phyloP scores from a whole-genome alignment of 2,329 filamentous ascomycete genomes.

The Hypoxylon sp. region DNA sequence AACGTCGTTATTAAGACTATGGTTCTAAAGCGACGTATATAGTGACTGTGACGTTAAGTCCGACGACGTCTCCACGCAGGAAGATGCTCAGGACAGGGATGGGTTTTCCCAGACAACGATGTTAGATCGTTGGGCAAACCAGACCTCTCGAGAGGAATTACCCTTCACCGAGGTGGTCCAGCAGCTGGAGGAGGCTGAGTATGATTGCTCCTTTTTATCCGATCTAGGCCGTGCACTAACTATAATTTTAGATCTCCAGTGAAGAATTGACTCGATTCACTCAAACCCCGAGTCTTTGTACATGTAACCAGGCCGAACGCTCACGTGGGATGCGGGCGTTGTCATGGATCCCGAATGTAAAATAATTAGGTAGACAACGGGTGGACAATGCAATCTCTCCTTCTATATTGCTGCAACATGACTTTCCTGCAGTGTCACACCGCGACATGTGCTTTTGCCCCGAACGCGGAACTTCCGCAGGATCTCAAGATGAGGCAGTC shows the following conservation, averaged over 20 bases:
- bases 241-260: slow-evolving; percentile 35
- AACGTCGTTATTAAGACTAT: slow-evolving; percentile 10
- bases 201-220: slow-evolving; percentile 24
- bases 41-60: slow-evolving; percentile 30
- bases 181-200: slow-evolving; percentile 44
- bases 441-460: slow-evolving; percentile 31
- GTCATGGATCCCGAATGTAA: slow-evolving; percentile 32
- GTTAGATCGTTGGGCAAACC: slow-evolving; percentile 49
- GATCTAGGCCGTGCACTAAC: slow-evolving; percentile 36
- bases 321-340: slow-evolving; percentile 28
- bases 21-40: slow-evolving; percentile 43
- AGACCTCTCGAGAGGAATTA: slow-evolving; percentile 47
- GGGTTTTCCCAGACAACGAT: slow-evolving; percentile 42
- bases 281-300: slow-evolving; percentile 38
- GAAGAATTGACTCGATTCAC: slow-evolving; percentile 34
- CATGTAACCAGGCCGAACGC: slow-evolving; percentile 42
- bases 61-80: slow-evolving; percentile 13
- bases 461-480: slow-evolving; percentile 38
- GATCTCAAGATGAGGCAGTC: slow-evolving; percentile 45
- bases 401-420: slow-evolving; percentile 31
- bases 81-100: slow-evolving; percentile 9
- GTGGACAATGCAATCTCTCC: slow-evolving; percentile 34
- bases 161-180: slow-evolving; percentile 51
- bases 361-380: slow-evolving; percentile 39
- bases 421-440: slow-evolving; percentile 41